Percentiles rank a stretch among this genome's conserved stretches.
Evolutionary conservation across 1,139 yeast species (phyloP).

Genomic region (Yamadazyma sp.): DNA sequence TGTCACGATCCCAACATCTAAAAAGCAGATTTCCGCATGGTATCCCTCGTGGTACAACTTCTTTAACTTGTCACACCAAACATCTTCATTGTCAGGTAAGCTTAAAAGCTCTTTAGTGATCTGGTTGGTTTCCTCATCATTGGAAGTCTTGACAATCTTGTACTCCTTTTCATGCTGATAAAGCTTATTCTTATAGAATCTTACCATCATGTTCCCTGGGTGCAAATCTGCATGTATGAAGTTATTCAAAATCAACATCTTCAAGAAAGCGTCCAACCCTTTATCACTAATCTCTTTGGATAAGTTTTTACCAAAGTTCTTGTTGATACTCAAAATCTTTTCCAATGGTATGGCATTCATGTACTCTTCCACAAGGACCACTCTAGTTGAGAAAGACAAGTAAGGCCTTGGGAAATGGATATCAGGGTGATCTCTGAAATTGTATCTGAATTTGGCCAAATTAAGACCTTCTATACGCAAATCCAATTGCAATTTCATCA

Average conservation of each 20-base stretch:
- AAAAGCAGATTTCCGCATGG: constrained; percentile 83
- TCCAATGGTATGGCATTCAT: constrained; percentile 84
- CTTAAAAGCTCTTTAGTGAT: constrained; percentile 48
- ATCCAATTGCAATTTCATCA: constrained; percentile 90
- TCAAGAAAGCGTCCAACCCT: constrained; percentile 85
- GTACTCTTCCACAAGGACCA: constrained; percentile 83
- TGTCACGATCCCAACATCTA: constrained; percentile 92
- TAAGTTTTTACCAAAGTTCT: constrained; percentile 51
- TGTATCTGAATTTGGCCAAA: constrained; percentile 63
- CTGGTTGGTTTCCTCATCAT: constrained; percentile 47
- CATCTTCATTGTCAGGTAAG: constrained; percentile 35
- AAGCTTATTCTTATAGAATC: constrained; percentile 60
- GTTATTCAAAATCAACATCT: constrained; percentile 89
- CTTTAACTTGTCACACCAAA: constrained; percentile 53
- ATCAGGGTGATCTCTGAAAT: constrained; percentile 58
- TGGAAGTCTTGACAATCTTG: constrained; percentile 45
- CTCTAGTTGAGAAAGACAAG: constrained; percentile 61
- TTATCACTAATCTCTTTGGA: constrained; percentile 82
- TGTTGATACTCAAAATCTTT: constrained; percentile 47
- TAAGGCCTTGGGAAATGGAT: constrained; percentile 83
- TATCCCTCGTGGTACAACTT: constrained; percentile 60
- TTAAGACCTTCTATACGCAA: constrained; percentile 86
- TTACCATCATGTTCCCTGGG: constrained; percentile 90
- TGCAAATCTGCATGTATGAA: constrained; percentile 95
- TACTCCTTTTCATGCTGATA: constrained; percentile 47